phyloP scores from a whole-genome alignment of 139 green algal species.

The Klebsormidium nitens region DNA sequence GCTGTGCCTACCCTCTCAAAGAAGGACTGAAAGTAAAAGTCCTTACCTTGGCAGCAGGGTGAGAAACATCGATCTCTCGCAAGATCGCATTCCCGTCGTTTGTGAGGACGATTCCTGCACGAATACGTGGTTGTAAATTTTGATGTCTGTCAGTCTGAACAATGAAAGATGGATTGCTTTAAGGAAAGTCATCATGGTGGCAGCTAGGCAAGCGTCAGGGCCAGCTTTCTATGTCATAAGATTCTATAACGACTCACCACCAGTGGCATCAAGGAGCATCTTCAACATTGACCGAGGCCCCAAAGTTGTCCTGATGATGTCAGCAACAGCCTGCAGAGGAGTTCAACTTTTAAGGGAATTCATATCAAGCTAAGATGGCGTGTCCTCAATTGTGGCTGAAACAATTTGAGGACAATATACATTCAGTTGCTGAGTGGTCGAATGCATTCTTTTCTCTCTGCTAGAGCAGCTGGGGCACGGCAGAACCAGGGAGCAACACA shows the following conservation, averaged over 20 bases:
- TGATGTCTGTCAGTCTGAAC: no score
- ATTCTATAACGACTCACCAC: slow-evolving; percentile 67
- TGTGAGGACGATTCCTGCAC: slow-evolving; percentile 87
- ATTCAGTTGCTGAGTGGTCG: not conserved
- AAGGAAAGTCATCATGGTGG: no score
- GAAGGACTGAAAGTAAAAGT: no score
- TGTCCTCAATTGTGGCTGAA: not conserved
- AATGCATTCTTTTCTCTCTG: no score
- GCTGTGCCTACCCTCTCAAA: no score
- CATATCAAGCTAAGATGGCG: not conserved
- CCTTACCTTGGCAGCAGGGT: slow-evolving; percentile 92
- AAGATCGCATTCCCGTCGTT: slow-evolving; percentile 99
- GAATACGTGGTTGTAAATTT: no score
- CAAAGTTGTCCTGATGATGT: slow-evolving; percentile 96
- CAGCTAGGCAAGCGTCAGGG: no score
- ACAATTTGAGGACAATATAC: not conserved
- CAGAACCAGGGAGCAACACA: not conserved
- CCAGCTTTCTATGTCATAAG: no score
- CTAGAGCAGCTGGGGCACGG: not conserved
- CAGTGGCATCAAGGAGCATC: slow-evolving; percentile 96
- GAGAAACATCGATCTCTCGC: slow-evolving; percentile 93
- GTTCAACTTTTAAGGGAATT: not conserved
- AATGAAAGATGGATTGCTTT: no score
- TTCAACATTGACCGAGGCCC: slow-evolving; percentile 97
- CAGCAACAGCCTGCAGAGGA: slow-evolving; percentile 67